Evolutionary conservation across 345 rosid genomes (phyloP).

Genomic region (Euclidium syriacum): DNA sequence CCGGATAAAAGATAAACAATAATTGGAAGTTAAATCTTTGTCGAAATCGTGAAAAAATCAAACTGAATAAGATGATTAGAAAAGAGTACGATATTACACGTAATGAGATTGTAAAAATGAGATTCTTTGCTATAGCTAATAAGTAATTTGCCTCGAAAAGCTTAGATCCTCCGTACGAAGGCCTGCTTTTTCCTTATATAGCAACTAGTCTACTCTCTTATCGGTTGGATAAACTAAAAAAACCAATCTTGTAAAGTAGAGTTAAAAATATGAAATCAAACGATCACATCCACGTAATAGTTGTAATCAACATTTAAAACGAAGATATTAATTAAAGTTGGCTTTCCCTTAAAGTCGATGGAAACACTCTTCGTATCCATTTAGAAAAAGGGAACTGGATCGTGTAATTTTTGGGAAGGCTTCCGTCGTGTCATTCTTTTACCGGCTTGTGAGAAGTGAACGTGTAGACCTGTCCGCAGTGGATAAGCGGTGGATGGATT

Average conservation of each 20-base stretch:
- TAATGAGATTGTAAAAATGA: too few species aligned
- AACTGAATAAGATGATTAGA: too few species aligned
- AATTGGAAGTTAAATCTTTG: too few species aligned
- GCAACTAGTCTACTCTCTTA: too few species aligned
- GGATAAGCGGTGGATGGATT: slow-evolving; percentile 16
- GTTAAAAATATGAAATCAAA: not conserved
- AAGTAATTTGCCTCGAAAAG: too few species aligned
- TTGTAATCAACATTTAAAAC: not conserved
- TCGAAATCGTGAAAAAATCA: too few species aligned
- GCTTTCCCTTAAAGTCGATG: slow-evolving; percentile 4
- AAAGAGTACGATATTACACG: too few species aligned
- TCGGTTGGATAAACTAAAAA: not conserved
- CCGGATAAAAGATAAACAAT: too few species aligned
- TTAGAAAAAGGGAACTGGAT: not conserved
- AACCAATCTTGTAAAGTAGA: not conserved
- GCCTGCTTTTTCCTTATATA: too few species aligned
- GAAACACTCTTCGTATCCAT: slow-evolving; percentile 14
- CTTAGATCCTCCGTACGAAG: too few species aligned
- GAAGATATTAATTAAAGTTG: not conserved
- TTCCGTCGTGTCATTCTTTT: too few species aligned
- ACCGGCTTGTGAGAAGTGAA: not conserved
- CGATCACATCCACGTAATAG: not conserved
- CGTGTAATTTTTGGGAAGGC: not conserved
- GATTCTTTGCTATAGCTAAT: too few species aligned
- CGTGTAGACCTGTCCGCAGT: not conserved